Conservation (phyloP, 768 basidiomycete species). For the Suillus clintonianus region DNA sequence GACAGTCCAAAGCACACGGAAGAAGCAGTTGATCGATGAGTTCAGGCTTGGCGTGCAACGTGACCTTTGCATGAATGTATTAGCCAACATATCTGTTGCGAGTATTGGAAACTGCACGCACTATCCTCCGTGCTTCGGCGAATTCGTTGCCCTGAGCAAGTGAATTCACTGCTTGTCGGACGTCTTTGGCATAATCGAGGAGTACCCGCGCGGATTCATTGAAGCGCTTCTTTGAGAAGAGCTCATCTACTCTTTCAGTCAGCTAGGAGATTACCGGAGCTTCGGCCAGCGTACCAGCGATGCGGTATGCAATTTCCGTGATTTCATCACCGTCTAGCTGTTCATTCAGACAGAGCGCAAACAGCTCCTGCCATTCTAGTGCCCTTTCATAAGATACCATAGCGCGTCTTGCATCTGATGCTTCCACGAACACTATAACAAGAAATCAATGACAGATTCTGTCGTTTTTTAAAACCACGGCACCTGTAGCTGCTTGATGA, state of each 20-base stretch:
- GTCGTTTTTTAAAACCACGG: slow-evolving; percentile 10
- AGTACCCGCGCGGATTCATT: slow-evolving; percentile 81
- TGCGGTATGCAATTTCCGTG: slow-evolving; percentile 65
- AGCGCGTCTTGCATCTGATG: slow-evolving; percentile 63
- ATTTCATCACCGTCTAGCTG: slow-evolving; percentile 57
- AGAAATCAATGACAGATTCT: neutral
- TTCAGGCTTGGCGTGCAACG: slow-evolving; percentile 53
- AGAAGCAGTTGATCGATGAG: slow-evolving; percentile 73
- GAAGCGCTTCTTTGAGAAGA: slow-evolving; percentile 77
- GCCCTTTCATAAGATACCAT: slow-evolving; percentile 88
- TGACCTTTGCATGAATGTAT: slow-evolving; percentile 47
- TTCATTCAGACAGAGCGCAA: slow-evolving; percentile 68
- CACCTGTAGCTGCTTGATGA: slow-evolving; percentile 80
- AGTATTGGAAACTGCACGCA: slow-evolving; percentile 36
- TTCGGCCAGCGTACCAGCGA: slow-evolving; percentile 62
- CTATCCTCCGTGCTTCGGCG: slow-evolving; percentile 87
- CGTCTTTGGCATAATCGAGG: slow-evolving; percentile 80
- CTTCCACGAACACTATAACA: slow-evolving; percentile 70
- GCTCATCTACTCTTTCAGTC: slow-evolving; percentile 59
- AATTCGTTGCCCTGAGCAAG: slow-evolving; percentile 82
- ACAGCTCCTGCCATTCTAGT: slow-evolving; percentile 89
- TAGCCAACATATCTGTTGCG: slow-evolving; percentile 11
- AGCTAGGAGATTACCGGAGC: slow-evolving; percentile 4
- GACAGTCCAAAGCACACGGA: slow-evolving; percentile 76
- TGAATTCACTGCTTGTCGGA: slow-evolving; percentile 72